phyloP scores from a whole-genome alignment of 768 basidiomycete genomes.

The Tylopilus sp. region DNA sequence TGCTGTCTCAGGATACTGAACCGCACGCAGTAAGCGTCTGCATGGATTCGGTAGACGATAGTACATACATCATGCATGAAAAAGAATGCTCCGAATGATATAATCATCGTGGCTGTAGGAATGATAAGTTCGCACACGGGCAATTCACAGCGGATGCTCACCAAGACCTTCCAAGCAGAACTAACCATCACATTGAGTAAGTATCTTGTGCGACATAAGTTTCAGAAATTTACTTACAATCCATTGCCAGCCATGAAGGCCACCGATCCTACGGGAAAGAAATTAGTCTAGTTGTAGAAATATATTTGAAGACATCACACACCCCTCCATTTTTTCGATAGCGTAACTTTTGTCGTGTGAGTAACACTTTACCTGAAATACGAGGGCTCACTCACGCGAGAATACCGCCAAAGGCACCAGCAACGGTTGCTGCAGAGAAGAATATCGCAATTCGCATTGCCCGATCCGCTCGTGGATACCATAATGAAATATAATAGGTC shows the following conservation, averaged over 20 bases:
- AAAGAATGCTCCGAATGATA: constrained; percentile 36
- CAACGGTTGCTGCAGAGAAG: constrained; percentile 58
- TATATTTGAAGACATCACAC: constrained; percentile 19
- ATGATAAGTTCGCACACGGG: not conserved
- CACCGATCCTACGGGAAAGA: constrained; percentile 17
- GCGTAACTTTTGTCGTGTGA: constrained; percentile 30
- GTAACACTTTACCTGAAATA: not conserved
- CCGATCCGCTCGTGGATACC: constrained; percentile 60
- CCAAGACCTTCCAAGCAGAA: constrained; percentile 31
- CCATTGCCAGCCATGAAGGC: constrained; percentile 37
- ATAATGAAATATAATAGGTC: constrained; percentile 48
- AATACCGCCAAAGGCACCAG: constrained; percentile 50
- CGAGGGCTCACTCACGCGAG: constrained; percentile 35
- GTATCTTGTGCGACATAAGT: not conserved
- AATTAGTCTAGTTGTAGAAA: not conserved
- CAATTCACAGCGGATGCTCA: constrained; percentile 1
- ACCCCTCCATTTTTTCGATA: constrained; percentile 34
- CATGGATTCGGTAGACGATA: not conserved
- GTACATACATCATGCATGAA: constrained; percentile 50
- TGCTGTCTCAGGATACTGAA: constrained; percentile 56
- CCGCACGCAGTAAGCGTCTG: not conserved
- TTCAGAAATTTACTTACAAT: constrained; percentile 26
- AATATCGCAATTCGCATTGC: constrained; percentile 59
- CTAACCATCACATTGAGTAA: constrained; percentile 18
- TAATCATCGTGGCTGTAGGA: constrained; percentile 18